A percentile compares a stretch with the other conserved stretches of the same genome.
Evolutionary conservation across 805 yeast genomes (phyloP).

Genomic region (Komagataella pseudopastoris): DNA sequence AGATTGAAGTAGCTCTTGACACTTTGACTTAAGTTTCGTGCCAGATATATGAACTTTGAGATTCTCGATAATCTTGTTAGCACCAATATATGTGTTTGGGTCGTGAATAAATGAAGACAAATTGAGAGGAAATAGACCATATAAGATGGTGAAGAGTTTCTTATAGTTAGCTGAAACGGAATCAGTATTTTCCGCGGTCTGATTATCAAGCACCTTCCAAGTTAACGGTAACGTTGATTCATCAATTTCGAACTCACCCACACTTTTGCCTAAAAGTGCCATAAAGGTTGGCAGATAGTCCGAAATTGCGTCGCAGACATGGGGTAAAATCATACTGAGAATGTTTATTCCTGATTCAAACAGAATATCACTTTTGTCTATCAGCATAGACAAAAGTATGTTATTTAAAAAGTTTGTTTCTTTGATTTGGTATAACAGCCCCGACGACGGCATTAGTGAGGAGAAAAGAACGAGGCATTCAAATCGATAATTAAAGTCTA

Average conservation of each 20-base stretch:
- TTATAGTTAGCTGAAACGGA: slow-evolving; percentile 13
- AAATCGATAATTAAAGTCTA: slow-evolving; percentile 20
- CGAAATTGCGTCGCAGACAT: neutral
- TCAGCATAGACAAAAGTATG: slow-evolving; percentile 21
- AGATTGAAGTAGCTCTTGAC: slow-evolving; percentile 16
- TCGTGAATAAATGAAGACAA: slow-evolving; percentile 25
- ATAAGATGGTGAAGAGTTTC: slow-evolving; percentile 32
- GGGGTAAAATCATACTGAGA: slow-evolving; percentile 22
- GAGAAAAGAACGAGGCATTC: slow-evolving; percentile 24
- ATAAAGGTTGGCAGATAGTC: neutral
- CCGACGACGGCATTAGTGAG: slow-evolving; percentile 13
- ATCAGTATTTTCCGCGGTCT: slow-evolving; percentile 4
- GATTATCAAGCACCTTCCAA: slow-evolving; percentile 12
- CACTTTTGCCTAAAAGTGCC: neutral
- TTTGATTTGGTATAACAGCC: slow-evolving; percentile 14
- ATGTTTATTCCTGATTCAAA: slow-evolving; percentile 18
- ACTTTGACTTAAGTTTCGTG: slow-evolving; percentile 12
- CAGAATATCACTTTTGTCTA: slow-evolving; percentile 27
- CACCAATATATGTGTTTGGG: slow-evolving; percentile 23
- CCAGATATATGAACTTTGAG: slow-evolving; percentile 4
- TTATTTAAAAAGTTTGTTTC: slow-evolving; percentile 22
- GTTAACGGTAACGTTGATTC: neutral
- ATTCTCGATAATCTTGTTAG: slow-evolving; percentile 2
- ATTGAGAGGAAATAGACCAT: slow-evolving; percentile 45
- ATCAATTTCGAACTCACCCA: neutral